A percentile compares a stretch with the other conserved stretches of the same genome.
Evolutionary conservation across 2,329 filamentous ascomycete species (phyloP).

Genomic region (Fusarium vanettenii): DNA sequence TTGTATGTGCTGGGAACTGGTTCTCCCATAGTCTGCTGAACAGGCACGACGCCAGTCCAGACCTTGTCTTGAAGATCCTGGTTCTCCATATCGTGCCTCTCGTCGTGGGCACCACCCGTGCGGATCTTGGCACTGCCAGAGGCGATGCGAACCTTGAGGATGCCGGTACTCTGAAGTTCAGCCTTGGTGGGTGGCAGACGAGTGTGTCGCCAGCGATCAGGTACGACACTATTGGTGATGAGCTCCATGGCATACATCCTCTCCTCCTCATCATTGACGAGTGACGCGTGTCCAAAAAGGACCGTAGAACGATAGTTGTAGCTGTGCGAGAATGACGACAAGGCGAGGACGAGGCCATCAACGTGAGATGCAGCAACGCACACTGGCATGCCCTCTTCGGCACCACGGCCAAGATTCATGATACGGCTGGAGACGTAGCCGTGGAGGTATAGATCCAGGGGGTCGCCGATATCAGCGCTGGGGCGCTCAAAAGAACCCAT

Average conservation of each 20-base stretch:
- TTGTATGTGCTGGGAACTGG: constrained; percentile 72
- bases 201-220: constrained; percentile 74
- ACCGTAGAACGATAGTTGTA: constrained; percentile 89
- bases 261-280: constrained; percentile 76
- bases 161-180: constrained; percentile 80
- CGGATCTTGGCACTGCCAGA: constrained; percentile 82
- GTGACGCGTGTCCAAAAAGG: constrained; percentile 77
- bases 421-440: constrained; percentile 85
- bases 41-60: constrained; percentile 71
- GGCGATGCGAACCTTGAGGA: constrained; percentile 75
- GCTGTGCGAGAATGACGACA: constrained; percentile 84
- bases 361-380: constrained; percentile 79
- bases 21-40: constrained; percentile 72
- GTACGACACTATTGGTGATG: constrained; percentile 80
- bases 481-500: constrained; percentile 78
- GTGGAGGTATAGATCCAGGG: constrained; percentile 83
- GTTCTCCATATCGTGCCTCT: constrained; percentile 60
- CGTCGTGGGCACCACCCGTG: constrained; percentile 70
- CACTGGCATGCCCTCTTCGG: constrained; percentile 69
- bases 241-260: constrained; percentile 82
- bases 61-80: constrained; percentile 53
- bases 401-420: constrained; percentile 68
- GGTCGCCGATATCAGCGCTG: constrained; percentile 69
- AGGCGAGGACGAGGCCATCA: constrained; percentile 82
- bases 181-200: constrained; percentile 77